Percentiles rank a stretch among this genome's conserved stretches.
phyloP scores from a whole-genome alignment of 305 asterid genomes.

The Fraxinus latifolia region DNA sequence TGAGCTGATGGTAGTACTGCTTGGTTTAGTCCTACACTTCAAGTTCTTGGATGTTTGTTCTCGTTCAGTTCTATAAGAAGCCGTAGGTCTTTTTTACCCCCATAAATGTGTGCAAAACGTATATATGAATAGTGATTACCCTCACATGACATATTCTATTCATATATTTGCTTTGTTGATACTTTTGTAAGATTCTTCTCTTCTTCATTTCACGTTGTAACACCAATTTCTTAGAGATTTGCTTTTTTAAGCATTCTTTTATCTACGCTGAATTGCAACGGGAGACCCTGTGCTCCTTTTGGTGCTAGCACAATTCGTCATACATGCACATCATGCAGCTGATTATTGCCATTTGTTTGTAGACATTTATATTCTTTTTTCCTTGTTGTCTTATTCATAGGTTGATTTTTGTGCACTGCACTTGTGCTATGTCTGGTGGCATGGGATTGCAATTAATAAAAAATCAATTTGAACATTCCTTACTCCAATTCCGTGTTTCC shows the following conservation, averaged over 20 bases:
- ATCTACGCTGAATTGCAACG: not conserved
- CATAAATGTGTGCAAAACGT: not conserved
- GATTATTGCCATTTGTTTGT: not conserved
- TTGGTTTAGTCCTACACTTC: slow-evolving; percentile 7
- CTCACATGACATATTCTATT: not conserved
- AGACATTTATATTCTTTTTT: not conserved
- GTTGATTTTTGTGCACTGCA: not conserved
- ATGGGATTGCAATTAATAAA: not conserved
- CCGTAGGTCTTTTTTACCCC: not conserved
- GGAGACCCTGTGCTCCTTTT: slow-evolving; percentile 7
- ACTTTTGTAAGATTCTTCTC: not conserved
- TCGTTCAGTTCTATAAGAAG: not conserved
- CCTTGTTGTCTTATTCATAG: not conserved
- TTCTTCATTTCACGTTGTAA: not conserved
- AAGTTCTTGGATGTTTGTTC: not conserved
- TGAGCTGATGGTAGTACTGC: not conserved
- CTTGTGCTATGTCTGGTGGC: not conserved
- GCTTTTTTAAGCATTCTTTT: not conserved
- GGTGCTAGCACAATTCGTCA: not conserved
- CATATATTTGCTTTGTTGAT: not conserved
- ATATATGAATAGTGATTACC: not conserved
- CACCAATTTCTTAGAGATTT: not conserved
- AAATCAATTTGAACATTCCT: not conserved
- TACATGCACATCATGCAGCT: not conserved
- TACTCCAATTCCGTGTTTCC: not conserved